These are phyloP conservation scores for Stromatinia cepivora DNA, from an alignment of 2,329 filamentous ascomycete genomes.

Conservation along the genomic window DNA sequence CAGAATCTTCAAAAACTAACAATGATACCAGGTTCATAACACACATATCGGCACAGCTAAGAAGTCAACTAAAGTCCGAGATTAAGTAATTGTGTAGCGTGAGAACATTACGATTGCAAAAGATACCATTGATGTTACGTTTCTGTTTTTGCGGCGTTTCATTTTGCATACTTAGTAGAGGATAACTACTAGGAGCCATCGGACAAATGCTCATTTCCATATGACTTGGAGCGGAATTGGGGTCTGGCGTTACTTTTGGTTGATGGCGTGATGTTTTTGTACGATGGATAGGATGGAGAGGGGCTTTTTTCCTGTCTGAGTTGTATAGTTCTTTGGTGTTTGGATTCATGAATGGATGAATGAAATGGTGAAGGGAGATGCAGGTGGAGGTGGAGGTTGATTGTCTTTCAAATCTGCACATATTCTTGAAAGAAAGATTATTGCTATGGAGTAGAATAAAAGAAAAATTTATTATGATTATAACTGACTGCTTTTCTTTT, in stretches of 20 bases:
- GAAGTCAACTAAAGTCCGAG: slow-evolving; percentile 63
- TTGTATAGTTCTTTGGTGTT: slow-evolving; percentile 21
- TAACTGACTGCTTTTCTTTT: not conserved
- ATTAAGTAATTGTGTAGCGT: slow-evolving; percentile 27
- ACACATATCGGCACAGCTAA: slow-evolving; percentile 91
- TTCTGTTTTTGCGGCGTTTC: slow-evolving; percentile 18
- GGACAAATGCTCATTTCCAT: slow-evolving; percentile 13
- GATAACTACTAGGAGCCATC: slow-evolving; percentile 16
- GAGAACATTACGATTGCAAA: slow-evolving; percentile 16
- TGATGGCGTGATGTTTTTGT: slow-evolving; percentile 10
- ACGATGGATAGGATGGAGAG: slow-evolving; percentile 6
- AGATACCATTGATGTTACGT: slow-evolving; percentile 22
- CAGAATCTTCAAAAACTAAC: slow-evolving; percentile 27
- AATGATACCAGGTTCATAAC: slow-evolving; percentile 65
- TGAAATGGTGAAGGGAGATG: not conserved
- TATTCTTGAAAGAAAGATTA: slow-evolving; percentile 1
- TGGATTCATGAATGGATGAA: slow-evolving; percentile 5
- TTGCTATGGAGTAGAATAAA: slow-evolving; percentile 8
- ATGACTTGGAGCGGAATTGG: slow-evolving; percentile 3
- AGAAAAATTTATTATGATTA: slow-evolving; percentile 3
- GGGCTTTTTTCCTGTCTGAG: slow-evolving; percentile 2
- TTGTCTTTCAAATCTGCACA: slow-evolving; percentile 4
- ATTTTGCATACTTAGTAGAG: slow-evolving; percentile 7
- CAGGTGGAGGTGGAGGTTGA: not conserved
- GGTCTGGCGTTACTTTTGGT: slow-evolving; percentile 16